phyloP scores from a whole-genome alignment of 345 rosid genomes.

The Aethionema arabicum region DNA sequence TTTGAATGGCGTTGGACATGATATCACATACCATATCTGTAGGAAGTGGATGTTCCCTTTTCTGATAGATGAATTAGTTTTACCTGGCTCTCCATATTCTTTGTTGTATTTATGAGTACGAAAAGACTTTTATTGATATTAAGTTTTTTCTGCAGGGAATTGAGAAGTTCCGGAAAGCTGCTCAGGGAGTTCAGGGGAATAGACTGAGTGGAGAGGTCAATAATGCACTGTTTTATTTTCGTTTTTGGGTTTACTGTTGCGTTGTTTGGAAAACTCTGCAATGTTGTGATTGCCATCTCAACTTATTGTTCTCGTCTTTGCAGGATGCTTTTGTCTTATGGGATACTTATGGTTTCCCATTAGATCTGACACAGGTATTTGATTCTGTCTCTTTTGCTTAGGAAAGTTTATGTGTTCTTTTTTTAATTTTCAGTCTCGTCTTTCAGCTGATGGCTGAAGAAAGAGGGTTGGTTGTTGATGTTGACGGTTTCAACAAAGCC shows the following conservation, averaged over 20 bases:
- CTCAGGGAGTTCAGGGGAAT: constrained; percentile 75
- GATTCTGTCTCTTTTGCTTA: background rate
- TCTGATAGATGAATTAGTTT: constrained; percentile 15
- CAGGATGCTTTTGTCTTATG: constrained; percentile 96
- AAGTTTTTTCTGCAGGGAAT: constrained; percentile 59
- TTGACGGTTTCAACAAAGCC: constrained; percentile 72
- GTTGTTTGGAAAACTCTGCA: background rate
- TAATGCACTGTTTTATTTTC: background rate
- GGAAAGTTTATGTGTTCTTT: constrained; percentile 24
- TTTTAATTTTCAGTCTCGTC: constrained; percentile 9
- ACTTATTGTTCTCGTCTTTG: constrained; percentile 27
- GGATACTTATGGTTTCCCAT: constrained; percentile 96
- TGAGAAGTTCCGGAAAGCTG: constrained; percentile 91
- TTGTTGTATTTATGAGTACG: constrained; percentile 15
- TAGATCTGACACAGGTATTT: constrained; percentile 92
- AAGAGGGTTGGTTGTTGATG: constrained; percentile 80
- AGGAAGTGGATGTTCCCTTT: constrained; percentile 4
- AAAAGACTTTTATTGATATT: constrained; percentile 24
- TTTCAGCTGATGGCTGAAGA: constrained; percentile 93
- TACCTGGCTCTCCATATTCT: constrained; percentile 1
- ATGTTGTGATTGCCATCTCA: constrained; percentile 12
- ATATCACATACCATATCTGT: constrained; percentile 11
- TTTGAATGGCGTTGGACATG: constrained; percentile 12
- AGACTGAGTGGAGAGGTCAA: constrained; percentile 76
- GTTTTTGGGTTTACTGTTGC: constrained; percentile 1